phyloP scores from a whole-genome alignment of 352 stramenopile species.

The Globisporangium cylindrosporum region DNA sequence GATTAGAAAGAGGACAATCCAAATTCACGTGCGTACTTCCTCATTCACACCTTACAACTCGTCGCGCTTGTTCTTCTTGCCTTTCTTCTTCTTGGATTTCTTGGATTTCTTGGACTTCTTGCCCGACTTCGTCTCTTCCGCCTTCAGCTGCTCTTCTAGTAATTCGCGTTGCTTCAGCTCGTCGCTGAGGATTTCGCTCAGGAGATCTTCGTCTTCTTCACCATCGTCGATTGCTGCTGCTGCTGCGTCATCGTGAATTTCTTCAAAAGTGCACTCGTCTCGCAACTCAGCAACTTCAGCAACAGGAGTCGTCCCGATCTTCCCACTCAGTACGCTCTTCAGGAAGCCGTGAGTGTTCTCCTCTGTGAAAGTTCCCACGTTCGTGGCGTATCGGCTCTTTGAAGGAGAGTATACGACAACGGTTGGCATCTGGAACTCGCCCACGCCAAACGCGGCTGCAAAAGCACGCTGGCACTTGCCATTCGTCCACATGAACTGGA shows the following conservation, averaged over 20 bases:
- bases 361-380: conserved; percentile 65
- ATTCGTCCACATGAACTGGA: conserved; percentile 75
- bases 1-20: not conserved
- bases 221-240: conserved; percentile 28
- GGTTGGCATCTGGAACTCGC: conserved; percentile 73
- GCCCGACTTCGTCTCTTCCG: conserved; percentile 30
- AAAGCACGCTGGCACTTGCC: conserved; percentile 74
- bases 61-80: conserved; percentile 47
- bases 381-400: conserved; percentile 67
- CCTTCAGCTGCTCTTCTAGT: conserved; percentile 47
- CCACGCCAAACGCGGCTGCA: conserved; percentile 63
- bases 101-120: conserved; percentile 41
- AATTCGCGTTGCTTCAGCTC: conserved; percentile 56
- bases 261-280: conserved; percentile 49
- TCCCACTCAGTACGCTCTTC: conserved; percentile 61
- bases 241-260: conserved; percentile 34
- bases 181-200: conserved; percentile 72
- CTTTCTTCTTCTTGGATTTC: conserved; percentile 55
- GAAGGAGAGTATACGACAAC: conserved; percentile 73
- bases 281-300: conserved; percentile 32
- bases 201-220: conserved; percentile 56
- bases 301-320: conserved; percentile 55
- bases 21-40: not conserved
- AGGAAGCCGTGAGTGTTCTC: conserved; percentile 55
- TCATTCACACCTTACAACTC: conserved; percentile 38